A percentile compares a stretch with the other conserved stretches of the same genome.
Conservation (phyloP, 73 alveolate genomes). For the Effrenium voratum region DNA sequence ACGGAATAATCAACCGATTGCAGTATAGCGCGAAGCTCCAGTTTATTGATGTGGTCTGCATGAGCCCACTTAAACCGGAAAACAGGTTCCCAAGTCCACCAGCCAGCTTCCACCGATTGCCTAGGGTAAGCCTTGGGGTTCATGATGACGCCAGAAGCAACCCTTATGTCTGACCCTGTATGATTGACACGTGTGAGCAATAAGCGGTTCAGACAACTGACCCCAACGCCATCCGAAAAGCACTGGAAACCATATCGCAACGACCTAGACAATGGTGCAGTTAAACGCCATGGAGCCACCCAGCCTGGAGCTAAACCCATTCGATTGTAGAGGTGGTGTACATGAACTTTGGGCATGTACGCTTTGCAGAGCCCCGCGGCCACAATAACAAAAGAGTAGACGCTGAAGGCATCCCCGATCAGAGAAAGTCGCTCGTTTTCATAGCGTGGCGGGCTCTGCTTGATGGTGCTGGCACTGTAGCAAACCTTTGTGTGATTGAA, state of each 20-base stretch:
- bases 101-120: neutral
- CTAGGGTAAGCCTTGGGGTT: neutral
- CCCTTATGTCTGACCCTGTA: slow-evolving; percentile 36
- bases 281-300: neutral
- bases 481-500: neutral
- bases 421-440: neutral
- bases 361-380: neutral
- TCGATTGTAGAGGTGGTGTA: neutral
- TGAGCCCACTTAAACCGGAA: neutral
- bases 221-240: neutral
- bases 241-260: neutral
- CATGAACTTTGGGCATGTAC: no score
- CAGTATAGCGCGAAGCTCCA: slow-evolving; percentile 1
- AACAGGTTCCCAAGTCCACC: neutral
- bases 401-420: slow-evolving; percentile 6
- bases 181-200: slow-evolving; percentile 3
- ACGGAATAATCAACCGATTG: neutral
- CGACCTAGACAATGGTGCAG: neutral
- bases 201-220: neutral
- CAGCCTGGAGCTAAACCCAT: slow-evolving; percentile 26
- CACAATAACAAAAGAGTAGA: neutral
- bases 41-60: neutral
- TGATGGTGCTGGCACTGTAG: neutral
- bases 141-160: neutral
- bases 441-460: neutral